Conservation (phyloP, 768 basidiomycete species). For the Omphalotus guepiniiformis region DNA sequence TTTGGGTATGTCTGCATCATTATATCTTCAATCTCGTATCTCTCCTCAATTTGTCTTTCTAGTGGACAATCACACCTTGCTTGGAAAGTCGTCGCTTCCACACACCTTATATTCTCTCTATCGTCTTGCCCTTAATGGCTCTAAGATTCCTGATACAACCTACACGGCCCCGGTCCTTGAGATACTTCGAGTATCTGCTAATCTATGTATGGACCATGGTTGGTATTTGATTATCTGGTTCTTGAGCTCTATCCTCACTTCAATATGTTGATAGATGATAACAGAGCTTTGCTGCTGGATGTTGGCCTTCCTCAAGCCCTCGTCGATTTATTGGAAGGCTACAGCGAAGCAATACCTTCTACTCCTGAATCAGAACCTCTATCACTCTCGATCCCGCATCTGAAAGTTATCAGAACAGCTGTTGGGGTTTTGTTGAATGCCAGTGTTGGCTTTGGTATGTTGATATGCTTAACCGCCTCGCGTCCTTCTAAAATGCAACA, state of each 20-base stretch:
- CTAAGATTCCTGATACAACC: constrained; percentile 39
- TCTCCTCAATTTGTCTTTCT: constrained; percentile 16
- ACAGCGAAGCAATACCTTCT: constrained; percentile 44
- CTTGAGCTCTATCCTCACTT: constrained; percentile 1
- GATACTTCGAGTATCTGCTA: constrained; percentile 74
- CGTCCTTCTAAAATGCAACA: constrained; percentile 24
- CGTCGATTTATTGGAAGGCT: constrained; percentile 64
- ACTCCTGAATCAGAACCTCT: constrained; percentile 35
- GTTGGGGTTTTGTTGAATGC: constrained; percentile 79
- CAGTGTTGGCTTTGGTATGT: constrained; percentile 70
- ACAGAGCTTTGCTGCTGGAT: constrained; percentile 67
- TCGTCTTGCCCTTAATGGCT: constrained; percentile 46
- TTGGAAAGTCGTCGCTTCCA: constrained; percentile 65
- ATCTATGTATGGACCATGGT: constrained; percentile 85
- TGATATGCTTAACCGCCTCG: not conserved
- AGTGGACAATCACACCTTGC: constrained; percentile 69
- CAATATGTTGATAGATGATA: constrained; percentile 51
- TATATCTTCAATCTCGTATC: constrained; percentile 5
- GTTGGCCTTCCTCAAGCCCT: constrained; percentile 65
- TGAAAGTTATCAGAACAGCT: constrained; percentile 71
- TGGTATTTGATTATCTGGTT: constrained; percentile 16
- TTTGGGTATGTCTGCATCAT: constrained; percentile 33
- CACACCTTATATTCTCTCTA: constrained; percentile 61
- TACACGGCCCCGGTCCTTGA: constrained; percentile 56
- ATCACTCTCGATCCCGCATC: constrained; percentile 53